Percentiles rank a stretch among this genome's conserved stretches.
Conservation (phyloP, 2,329 filamentous ascomycete genomes). For the Cercospora sp. region DNA sequence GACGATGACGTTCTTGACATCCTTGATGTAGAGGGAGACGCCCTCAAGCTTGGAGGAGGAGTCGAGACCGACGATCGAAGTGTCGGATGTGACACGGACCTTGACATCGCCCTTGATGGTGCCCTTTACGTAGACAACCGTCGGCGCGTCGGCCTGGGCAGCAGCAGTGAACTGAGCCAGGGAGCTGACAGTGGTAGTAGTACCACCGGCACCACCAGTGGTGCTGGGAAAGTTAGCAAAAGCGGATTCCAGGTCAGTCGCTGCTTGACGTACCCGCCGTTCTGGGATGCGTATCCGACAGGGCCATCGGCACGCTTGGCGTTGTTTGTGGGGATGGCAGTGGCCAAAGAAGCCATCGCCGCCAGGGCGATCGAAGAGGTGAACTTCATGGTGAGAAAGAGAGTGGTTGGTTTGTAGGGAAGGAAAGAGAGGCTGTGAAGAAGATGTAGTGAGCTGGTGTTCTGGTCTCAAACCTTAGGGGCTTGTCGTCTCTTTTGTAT, state of each 20-base stretch:
- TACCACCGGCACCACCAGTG: slow-evolving; percentile 50
- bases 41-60: slow-evolving; percentile 46
- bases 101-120: slow-evolving; percentile 31
- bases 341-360: slow-evolving; percentile 28
- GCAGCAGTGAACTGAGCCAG: slow-evolving; percentile 46
- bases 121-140: slow-evolving; percentile 52
- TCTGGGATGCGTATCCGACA: slow-evolving; percentile 32
- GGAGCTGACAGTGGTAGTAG: slow-evolving; percentile 49
- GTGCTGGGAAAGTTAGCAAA: slow-evolving; percentile 33
- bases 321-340: slow-evolving; percentile 23
- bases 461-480: neutral
- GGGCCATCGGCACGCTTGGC: slow-evolving; percentile 19
- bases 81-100: slow-evolving; percentile 47
- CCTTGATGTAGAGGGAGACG: slow-evolving; percentile 51
- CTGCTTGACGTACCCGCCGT: slow-evolving; percentile 28
- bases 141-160: slow-evolving; percentile 35
- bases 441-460: neutral
- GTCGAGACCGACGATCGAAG: slow-evolving; percentile 54
- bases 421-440: neutral
- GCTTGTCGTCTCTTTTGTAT: neutral
- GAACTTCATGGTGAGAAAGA: slow-evolving; percentile 20
- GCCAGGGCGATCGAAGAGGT: slow-evolving; percentile 30
- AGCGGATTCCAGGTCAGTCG: neutral
- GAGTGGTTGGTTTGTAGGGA: slow-evolving; percentile 11
- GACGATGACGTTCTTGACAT: slow-evolving; percentile 56